Conservation (phyloP, 257 asterid genomes). For the Solanum virginianum region DNA sequence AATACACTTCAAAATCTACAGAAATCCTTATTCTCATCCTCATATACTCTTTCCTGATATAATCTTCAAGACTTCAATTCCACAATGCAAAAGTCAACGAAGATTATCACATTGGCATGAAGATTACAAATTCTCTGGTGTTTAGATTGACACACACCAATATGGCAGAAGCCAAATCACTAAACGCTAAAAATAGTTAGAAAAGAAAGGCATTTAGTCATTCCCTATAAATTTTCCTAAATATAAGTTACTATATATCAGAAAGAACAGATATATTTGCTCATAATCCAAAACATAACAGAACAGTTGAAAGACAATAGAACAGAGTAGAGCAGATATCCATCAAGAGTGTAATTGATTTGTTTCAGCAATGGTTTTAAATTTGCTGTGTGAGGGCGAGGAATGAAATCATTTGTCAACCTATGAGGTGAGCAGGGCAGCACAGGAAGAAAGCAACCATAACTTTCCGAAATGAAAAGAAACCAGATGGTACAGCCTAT, state of each 20-base stretch:
- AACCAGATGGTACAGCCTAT: not conserved
- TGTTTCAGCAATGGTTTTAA: not conserved
- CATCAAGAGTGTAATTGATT: not conserved
- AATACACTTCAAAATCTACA: not conserved
- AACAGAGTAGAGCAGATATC: not conserved
- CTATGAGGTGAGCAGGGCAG: not conserved
- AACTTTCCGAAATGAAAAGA: not conserved
- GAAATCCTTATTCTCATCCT: not conserved
- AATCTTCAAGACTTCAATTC: not conserved
- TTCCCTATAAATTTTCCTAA: not conserved
- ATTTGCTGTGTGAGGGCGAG: not conserved
- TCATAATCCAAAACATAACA: not conserved
- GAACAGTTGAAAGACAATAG: not conserved
- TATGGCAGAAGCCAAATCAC: not conserved
- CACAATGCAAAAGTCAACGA: not conserved
- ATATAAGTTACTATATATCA: not conserved
- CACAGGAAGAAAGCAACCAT: not conserved
- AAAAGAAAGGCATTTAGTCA: not conserved
- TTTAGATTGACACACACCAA: slow-evolving; percentile 10
- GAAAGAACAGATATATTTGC: not conserved
- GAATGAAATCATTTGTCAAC: not conserved
- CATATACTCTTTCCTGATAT: not conserved
- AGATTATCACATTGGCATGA: not conserved
- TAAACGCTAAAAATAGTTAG: not conserved
- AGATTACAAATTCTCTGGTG: slow-evolving; percentile 4